Evolutionary conservation across 148 eudicot species (phyloP).

Genomic region (Suaeda aralocaspica): DNA sequence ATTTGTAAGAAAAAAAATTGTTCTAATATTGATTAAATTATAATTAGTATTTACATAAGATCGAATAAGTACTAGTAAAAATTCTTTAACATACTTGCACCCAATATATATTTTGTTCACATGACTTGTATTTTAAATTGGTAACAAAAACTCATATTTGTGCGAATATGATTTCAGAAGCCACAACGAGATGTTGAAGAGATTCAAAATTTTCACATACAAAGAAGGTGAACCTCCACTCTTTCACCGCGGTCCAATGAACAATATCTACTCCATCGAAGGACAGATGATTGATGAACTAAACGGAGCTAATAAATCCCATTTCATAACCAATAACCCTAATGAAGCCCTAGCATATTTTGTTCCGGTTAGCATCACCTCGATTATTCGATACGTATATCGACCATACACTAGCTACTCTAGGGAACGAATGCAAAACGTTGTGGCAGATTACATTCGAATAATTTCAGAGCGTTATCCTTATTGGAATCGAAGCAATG

Average conservation of each 20-base stretch:
- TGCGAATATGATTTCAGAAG: too few species aligned
- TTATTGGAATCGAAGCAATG: conserved; percentile 52
- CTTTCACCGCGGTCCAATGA: conserved; percentile 54
- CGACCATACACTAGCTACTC: conserved; percentile 32
- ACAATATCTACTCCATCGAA: conserved; percentile 58
- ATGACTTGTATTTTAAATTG: too few species aligned
- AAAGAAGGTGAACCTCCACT: conserved; percentile 70
- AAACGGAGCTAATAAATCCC: conserved; percentile 19
- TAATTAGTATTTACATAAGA: too few species aligned
- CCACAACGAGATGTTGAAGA: conserved; percentile 40
- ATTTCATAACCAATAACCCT: conserved; percentile 38
- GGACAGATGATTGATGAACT: conserved; percentile 59
- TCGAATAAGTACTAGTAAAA: too few species aligned
- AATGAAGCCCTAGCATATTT: conserved; percentile 48
- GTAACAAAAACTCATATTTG: too few species aligned
- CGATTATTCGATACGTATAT: conserved; percentile 42
- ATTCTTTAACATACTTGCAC: too few species aligned
- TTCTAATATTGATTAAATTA: too few species aligned
- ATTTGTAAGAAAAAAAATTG: too few species aligned
- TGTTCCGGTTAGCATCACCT: conserved; percentile 43
- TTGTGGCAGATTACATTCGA: conserved; percentile 43
- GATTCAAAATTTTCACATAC: conserved; percentile 62
- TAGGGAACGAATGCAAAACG: conserved; percentile 35
- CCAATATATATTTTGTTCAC: too few species aligned
- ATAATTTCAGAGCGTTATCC: conserved; percentile 42